Conservation (phyloP, 2,329 filamentous ascomycete genomes). For the Colletotrichum phormii region DNA sequence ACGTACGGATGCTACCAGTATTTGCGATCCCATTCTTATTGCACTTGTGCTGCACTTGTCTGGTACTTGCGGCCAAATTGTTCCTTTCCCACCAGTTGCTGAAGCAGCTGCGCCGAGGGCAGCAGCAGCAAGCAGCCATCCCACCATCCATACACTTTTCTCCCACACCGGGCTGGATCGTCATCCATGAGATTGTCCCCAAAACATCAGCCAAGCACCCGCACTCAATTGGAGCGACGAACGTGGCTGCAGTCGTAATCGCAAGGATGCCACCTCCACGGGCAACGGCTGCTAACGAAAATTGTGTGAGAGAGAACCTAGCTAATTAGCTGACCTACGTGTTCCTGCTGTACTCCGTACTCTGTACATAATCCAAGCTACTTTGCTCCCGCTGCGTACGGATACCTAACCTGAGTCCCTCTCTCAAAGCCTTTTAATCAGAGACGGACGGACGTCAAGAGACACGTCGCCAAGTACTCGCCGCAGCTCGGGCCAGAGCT, state of each 20-base stretch:
- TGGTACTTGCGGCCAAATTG: neutral
- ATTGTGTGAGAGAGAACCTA: neutral
- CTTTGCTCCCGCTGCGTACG: neutral
- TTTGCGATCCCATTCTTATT: neutral
- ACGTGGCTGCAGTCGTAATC: constrained; percentile 30
- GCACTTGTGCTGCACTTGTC: neutral
- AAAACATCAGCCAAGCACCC: neutral
- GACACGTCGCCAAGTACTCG: constrained; percentile 12
- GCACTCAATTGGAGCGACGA: constrained; percentile 1
- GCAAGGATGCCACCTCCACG: neutral
- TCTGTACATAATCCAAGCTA: neutral
- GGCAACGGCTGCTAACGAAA: neutral
- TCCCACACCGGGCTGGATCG: constrained; percentile 6
- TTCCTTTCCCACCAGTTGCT: neutral
- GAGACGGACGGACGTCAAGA: neutral
- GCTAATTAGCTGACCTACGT: neutral
- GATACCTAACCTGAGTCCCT: neutral
- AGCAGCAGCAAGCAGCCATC: neutral
- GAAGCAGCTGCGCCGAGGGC: neutral
- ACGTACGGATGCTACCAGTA: neutral
- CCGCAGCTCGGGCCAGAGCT: neutral
- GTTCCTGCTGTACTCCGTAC: neutral
- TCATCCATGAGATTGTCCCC: neutral
- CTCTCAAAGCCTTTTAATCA: neutral
- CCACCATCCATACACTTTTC: neutral